Evolutionary conservation across 805 yeast species (phyloP).

Genomic region (Wickerhamiella sergipiensis): DNA sequence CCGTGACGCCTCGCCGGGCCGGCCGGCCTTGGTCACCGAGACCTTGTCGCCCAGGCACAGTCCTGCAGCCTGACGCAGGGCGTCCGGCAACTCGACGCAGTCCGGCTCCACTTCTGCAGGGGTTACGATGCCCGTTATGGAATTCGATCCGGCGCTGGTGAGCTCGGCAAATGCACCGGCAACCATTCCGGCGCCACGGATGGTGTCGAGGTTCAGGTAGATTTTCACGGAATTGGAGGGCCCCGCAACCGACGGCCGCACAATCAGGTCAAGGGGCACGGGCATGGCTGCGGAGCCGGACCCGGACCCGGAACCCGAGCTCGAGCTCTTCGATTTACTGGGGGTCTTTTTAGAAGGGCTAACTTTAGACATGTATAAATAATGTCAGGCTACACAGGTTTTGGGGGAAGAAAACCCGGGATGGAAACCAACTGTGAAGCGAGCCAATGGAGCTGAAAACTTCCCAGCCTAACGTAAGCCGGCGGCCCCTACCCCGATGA

Average conservation of each 20-base stretch:
- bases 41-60: conserved; percentile 39
- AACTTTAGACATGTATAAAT: conserved; percentile 2
- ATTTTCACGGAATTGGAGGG: conserved; percentile 13
- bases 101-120: conserved; percentile 19
- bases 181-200: conserved; percentile 16
- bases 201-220: conserved; percentile 16
- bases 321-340: conserved; percentile 2
- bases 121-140: conserved; percentile 18
- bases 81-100: conserved; percentile 17
- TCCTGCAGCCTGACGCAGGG: conserved; percentile 30
- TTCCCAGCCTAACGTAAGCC: neutral
- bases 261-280: conserved; percentile 12
- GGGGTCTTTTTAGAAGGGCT: conserved; percentile 1
- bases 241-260: conserved; percentile 16
- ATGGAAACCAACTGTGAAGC: neutral
- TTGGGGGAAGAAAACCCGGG: neutral
- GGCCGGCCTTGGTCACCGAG: conserved; percentile 33
- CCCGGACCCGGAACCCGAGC: neutral
- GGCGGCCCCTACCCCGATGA: neutral
- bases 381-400: neutral
- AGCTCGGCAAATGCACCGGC: conserved; percentile 20
- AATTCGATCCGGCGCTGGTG: conserved; percentile 5
- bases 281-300: neutral
- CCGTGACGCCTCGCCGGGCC: conserved; percentile 34
- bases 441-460: neutral